Evolutionary conservation across 345 rosid genomes (phyloP).

Genomic region (Punica granatum): DNA sequence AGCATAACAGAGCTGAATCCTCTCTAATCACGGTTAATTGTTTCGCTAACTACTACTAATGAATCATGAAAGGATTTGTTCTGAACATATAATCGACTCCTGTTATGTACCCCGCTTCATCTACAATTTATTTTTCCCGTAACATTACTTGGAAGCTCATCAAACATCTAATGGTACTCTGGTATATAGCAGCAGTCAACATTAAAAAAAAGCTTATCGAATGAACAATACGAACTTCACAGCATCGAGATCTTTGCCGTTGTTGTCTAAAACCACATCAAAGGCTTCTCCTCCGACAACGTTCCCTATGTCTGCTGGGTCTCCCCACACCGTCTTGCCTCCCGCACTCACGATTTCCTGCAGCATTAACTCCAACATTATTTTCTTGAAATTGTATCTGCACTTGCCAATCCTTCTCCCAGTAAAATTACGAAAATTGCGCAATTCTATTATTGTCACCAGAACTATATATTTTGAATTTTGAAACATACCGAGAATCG

Average conservation of each 20-base stretch:
- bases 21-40: neutral
- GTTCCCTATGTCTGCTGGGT: constrained; percentile 64
- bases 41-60: neutral
- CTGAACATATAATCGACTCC: too few species aligned
- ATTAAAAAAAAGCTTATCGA: neutral
- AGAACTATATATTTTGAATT: too few species aligned
- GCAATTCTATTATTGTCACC: too few species aligned
- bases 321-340: constrained; percentile 89
- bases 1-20: neutral
- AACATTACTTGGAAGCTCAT: neutral
- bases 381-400: neutral
- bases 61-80: too few species aligned
- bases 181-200: neutral
- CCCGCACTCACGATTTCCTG: constrained; percentile 88
- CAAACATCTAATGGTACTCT: neutral
- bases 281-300: constrained; percentile 55
- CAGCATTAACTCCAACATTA: neutral
- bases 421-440: too few species aligned
- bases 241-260: constrained; percentile 81
- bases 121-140: neutral
- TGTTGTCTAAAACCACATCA: constrained; percentile 89
- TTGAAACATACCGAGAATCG: constrained; percentile 51
- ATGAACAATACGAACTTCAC: constrained; percentile 41
- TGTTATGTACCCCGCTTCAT: neutral
- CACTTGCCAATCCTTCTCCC: neutral